Conservation (phyloP, 305 asterid species). For the Fraxinus ornus region DNA sequence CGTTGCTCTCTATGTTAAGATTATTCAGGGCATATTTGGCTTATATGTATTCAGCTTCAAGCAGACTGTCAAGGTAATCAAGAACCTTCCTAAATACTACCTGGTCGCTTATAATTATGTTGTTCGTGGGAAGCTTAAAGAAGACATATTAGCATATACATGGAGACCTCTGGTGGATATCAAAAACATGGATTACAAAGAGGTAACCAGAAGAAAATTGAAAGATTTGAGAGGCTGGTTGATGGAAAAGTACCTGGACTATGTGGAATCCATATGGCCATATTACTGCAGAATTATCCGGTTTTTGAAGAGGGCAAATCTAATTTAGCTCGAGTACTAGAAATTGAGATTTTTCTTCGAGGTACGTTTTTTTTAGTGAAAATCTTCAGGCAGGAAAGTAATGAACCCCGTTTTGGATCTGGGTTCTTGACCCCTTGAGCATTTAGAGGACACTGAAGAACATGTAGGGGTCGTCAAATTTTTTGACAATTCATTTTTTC, state of each 20-base stretch:
- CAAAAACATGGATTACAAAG: slow-evolving; percentile 47
- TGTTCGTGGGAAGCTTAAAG: slow-evolving; percentile 59
- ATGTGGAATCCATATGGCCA: slow-evolving; percentile 82
- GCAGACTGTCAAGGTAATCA: slow-evolving; percentile 57
- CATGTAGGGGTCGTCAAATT: slow-evolving; percentile 12
- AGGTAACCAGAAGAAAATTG: slow-evolving; percentile 32
- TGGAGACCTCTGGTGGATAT: slow-evolving; percentile 58
- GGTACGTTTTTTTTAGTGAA: slow-evolving; percentile 23
- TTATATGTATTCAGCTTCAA: slow-evolving; percentile 68
- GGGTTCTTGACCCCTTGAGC: slow-evolving; percentile 23
- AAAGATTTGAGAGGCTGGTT: slow-evolving; percentile 46
- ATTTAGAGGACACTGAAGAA: slow-evolving; percentile 14
- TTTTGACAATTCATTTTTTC: slow-evolving; percentile 4
- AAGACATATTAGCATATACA: slow-evolving; percentile 34
- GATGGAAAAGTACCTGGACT: slow-evolving; percentile 69
- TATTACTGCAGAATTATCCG: slow-evolving; percentile 76
- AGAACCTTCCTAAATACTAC: slow-evolving; percentile 54
- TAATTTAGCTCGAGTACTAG: slow-evolving; percentile 40
- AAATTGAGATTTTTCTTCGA: slow-evolving; percentile 2
- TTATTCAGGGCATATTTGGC: slow-evolving; percentile 48
- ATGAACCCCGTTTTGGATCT: slow-evolving; percentile 31
- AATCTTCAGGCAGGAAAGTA: slow-evolving; percentile 14
- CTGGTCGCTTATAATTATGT: slow-evolving; percentile 41
- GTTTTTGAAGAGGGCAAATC: slow-evolving; percentile 81
- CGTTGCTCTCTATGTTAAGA: slow-evolving; percentile 58